Evolutionary conservation across 1,284 basidiomycete species (phyloP), one percentile per base, ranked within the genome.

Genomic region (Malassezia caprae): DNA sequence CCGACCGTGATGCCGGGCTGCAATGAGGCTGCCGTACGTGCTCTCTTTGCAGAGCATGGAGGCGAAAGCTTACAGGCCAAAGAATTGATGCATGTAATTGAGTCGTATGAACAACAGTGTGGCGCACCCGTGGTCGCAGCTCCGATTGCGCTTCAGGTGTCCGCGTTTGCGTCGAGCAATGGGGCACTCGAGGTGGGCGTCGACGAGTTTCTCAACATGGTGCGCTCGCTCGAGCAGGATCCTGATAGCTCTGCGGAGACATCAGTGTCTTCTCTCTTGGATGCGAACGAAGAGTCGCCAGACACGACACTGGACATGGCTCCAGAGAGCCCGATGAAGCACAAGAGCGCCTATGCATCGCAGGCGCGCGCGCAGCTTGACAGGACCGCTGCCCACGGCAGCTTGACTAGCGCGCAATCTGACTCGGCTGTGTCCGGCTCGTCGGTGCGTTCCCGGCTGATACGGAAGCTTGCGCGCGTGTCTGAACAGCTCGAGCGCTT

Each of bases 121-220:
- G 44, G 45, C 11, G 11, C 21, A 11, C 44, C 46, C 3, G 23
- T 57, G 11, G 39, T 57, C 13, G 21, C 23, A 2, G 46, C 28
- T n/a, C 46, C 23, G 8, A 37, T 53, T 8, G 41, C 32, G 1
- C 12, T 21, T 4, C 56, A 53, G 19, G 12, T 58, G 15, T 26
- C 31, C 12, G 19, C 45, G 17, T 53, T 53, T 28, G 51, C 51
- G 4, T 12, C n/a, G 3, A 39, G 44, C 41, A 53, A 53, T 34
- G 34, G 31, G 11, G 21, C 19, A 15, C 42, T 58, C 1, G 19
- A 15, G 7, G 45, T 58, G n/a, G 42, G 27, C 5, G 41, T 40
- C 26, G 55, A 57, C 21, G 50, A 51, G 44, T 57, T 57, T 35
- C 30, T 57, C 11, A 23, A 15, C 13, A 32, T 57, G 49, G 39